A percentile compares a stretch with the other conserved stretches of the same genome.
Conservation (phyloP, 345 rosid species). For the Trapa incisa region DNA sequence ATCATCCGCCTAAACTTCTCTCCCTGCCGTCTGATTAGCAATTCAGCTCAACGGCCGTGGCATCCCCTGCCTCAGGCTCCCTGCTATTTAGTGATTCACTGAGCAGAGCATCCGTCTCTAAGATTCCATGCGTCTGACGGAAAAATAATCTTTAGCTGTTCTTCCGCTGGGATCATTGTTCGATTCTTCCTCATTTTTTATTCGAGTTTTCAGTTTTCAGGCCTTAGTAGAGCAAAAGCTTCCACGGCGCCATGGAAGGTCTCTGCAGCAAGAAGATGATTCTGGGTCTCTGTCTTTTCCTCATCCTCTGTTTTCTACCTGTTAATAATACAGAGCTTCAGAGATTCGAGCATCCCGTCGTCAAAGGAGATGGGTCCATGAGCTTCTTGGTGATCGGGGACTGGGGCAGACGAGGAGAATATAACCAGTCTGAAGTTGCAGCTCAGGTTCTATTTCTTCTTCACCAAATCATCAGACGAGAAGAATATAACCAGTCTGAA, state of each 20-base stretch:
- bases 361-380: constrained; percentile 38
- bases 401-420: constrained; percentile 72
- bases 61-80: neutral
- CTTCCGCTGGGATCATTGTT: neutral
- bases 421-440: constrained; percentile 59
- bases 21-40: neutral
- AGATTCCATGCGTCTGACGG: neutral
- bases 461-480: neutral
- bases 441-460: constrained; percentile 28
- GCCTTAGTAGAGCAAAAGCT: neutral
- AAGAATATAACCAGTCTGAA: too few relatives aligned
- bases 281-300: neutral
- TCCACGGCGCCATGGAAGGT: constrained; percentile 3
- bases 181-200: neutral
- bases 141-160: neutral
- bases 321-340: constrained; percentile 29
- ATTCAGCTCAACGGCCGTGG: neutral
- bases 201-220: neutral
- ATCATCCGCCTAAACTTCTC: neutral
- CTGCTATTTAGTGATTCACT: neutral
- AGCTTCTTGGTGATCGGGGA: constrained; percentile 65
- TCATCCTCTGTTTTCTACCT: neutral
- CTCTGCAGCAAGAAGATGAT: neutral
- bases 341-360: constrained; percentile 34
- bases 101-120: neutral